Evolutionary conservation across 176 grass and related monocot genomes (phyloP).

Genomic region (Lolium multiflorum): DNA sequence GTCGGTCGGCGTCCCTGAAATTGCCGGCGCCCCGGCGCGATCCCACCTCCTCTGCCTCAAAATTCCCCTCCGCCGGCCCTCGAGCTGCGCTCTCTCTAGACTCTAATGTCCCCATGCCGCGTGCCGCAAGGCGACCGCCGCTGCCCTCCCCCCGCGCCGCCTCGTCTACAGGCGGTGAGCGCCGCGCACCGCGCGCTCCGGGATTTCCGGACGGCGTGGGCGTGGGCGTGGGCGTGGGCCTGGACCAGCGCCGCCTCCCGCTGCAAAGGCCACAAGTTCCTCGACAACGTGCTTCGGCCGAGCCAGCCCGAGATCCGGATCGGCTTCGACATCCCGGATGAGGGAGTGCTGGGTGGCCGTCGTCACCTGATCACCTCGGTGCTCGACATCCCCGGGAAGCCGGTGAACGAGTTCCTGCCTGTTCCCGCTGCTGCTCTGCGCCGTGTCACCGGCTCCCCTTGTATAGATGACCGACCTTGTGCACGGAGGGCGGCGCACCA

Average conservation of each 20-base stretch:
- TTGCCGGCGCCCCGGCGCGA: too few relatives aligned
- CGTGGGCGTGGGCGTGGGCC: too few relatives aligned
- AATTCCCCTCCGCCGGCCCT: too few relatives aligned
- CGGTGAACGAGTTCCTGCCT: conserved; percentile 78
- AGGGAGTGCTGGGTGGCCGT: conserved; percentile 65
- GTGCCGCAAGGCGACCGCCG: conserved; percentile 35
- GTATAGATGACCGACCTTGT: conserved; percentile 69
- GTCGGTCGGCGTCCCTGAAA: too few relatives aligned
- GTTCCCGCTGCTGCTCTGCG: conserved; percentile 78
- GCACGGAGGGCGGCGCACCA: conserved; percentile 66
- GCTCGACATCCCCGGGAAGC: conserved; percentile 73
- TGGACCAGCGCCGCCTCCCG: conserved; percentile 52
- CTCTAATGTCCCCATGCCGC: too few relatives aligned
- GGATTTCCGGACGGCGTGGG: too few relatives aligned
- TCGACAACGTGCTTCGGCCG: conserved; percentile 74
- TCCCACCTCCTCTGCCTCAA: too few relatives aligned
- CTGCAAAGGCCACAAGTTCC: conserved; percentile 72
- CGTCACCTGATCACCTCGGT: conserved; percentile 54
- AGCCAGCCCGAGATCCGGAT: conserved; percentile 53
- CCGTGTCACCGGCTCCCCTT: conserved; percentile 79
- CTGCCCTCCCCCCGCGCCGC: conserved; percentile 52
- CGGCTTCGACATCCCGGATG: conserved; percentile 85
- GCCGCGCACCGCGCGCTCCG: conserved; percentile 34
- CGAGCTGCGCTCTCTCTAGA: too few relatives aligned
- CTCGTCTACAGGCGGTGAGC: not conserved